Evolutionary conservation across 148 eudicot species (phyloP).

Genomic region (Limonium bicolor): DNA sequence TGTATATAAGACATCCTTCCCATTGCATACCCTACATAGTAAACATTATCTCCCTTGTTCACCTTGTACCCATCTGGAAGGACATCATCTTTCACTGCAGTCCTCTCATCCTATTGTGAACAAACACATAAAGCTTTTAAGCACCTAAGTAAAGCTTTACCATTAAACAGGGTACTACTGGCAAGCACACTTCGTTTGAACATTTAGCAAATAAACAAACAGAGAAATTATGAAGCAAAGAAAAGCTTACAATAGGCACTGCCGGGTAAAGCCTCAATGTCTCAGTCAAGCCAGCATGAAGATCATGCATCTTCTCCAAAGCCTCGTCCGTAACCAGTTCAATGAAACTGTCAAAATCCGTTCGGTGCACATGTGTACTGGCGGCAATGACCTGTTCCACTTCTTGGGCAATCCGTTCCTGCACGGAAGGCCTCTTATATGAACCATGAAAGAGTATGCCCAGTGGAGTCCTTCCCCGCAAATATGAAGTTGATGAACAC

Average conservation of each 20-base stretch:
- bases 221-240: neutral
- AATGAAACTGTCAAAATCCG: slow-evolving; percentile 1
- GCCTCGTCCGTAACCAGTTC: slow-evolving; percentile 41
- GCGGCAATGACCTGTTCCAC: slow-evolving; percentile 16
- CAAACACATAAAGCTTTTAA: neutral
- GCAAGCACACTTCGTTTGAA: no score
- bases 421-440: slow-evolving; percentile 45
- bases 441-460: slow-evolving; percentile 64
- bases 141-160: neutral
- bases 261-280: slow-evolving; percentile 77
- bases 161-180: neutral
- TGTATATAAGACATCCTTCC: slow-evolving; percentile 59
- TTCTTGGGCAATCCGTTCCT: slow-evolving; percentile 47
- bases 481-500: slow-evolving; percentile 60
- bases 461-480: slow-evolving; percentile 87
- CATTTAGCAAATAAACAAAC: no score
- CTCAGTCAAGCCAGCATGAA: slow-evolving; percentile 66
- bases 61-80: slow-evolving; percentile 66
- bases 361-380: slow-evolving; percentile 6
- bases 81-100: slow-evolving; percentile 25
- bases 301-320: slow-evolving; percentile 71
- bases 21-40: slow-evolving; percentile 75
- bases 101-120: neutral
- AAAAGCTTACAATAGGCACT: slow-evolving; percentile 47
- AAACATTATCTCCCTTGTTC: slow-evolving; percentile 59